A percentile compares a stretch with the other conserved stretches of the same genome.
Evolutionary conservation across 768 basidiomycete species (phyloP).

Genomic region (Termitomyces sp.): DNA sequence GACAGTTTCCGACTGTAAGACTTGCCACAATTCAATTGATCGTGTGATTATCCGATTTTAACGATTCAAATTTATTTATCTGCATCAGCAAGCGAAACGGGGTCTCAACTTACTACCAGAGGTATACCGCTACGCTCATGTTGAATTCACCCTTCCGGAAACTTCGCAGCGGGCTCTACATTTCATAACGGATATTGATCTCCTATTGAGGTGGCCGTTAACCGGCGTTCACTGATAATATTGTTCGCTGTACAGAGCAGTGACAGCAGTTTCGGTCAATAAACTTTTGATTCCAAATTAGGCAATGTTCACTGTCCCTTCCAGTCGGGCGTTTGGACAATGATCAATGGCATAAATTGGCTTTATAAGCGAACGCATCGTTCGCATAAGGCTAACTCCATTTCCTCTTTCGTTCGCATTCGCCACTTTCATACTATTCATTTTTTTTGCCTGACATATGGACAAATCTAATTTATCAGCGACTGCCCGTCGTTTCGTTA

Average conservation of each 20-base stretch:
- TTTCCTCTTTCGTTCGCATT: background rate
- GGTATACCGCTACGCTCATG: background rate
- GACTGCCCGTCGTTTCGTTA: background rate
- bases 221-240: background rate
- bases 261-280: background rate
- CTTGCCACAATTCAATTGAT: background rate
- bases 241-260: background rate
- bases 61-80: background rate
- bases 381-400: background rate
- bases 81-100: background rate
- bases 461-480: background rate
- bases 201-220: background rate
- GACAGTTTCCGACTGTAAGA: slow-evolving; percentile 10
- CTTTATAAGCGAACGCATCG: background rate
- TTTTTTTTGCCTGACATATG: background rate
- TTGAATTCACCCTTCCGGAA: background rate
- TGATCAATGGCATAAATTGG: background rate
- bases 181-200: too few species aligned
- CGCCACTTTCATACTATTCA: background rate
- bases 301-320: background rate
- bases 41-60: background rate
- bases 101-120: background rate
- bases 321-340: background rate
- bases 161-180: too few species aligned
- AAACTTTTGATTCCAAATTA: background rate